A percentile compares a stretch with the other conserved stretches of the same genome.
Evolutionary conservation across 148 eudicot species (phyloP).

Genomic region (Heliamphora exappendiculata): DNA sequence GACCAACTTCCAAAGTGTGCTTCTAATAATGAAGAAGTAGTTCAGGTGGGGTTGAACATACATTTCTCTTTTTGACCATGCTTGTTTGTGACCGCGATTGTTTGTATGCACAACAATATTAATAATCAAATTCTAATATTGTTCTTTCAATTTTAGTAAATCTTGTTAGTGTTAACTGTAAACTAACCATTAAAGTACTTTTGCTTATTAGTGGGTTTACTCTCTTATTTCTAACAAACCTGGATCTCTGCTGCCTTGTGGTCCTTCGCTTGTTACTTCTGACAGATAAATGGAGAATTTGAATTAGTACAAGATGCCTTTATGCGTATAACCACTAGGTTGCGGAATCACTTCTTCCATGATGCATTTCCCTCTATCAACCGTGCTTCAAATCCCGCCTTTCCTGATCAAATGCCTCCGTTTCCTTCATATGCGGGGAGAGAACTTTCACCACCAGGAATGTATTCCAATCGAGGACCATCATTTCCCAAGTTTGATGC

Average conservation of each 20-base stretch:
- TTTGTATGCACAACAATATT: background rate
- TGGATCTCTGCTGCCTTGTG: background rate
- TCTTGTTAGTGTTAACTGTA: background rate
- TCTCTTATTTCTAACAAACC: background rate
- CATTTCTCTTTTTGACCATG: background rate
- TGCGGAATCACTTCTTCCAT: constrained; percentile 71
- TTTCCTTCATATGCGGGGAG: constrained; percentile 53
- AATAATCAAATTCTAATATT: background rate
- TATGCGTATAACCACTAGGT: constrained; percentile 70
- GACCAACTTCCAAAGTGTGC: constrained; percentile 71
- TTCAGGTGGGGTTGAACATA: constrained; percentile 48
- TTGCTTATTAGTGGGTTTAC: too few relatives aligned
- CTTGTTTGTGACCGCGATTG: background rate
- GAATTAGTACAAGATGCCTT: constrained; percentile 82
- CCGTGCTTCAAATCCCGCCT: constrained; percentile 38
- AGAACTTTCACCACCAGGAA: constrained; percentile 67
- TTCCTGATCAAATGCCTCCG: constrained; percentile 56
- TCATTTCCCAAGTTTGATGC: constrained; percentile 61
- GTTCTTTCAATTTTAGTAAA: background rate
- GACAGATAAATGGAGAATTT: constrained; percentile 76
- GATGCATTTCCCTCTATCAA: constrained; percentile 63
- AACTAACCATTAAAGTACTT: background rate
- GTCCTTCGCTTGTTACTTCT: background rate
- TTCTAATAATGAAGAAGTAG: constrained; percentile 78
- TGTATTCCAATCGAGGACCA: constrained; percentile 47